These are phyloP conservation scores for Ceratocystis cacaofunesta DNA, from an alignment of 2,329 filamentous ascomycete species.

Conservation along the genomic window DNA sequence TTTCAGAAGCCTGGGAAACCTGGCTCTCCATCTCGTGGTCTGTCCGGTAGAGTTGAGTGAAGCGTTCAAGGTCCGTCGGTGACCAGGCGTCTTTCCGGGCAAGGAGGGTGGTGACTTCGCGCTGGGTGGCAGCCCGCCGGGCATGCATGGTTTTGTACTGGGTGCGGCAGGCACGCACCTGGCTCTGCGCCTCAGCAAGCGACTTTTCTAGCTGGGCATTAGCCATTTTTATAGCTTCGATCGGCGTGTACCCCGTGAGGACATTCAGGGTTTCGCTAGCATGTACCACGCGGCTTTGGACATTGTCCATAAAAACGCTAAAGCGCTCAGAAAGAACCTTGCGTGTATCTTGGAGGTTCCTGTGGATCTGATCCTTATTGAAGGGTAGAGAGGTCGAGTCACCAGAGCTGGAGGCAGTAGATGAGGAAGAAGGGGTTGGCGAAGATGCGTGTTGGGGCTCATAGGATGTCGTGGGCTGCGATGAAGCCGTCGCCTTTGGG, in stretches of 20 bases:
- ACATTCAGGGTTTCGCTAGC: slow-evolving; percentile 85
- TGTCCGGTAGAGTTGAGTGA: slow-evolving; percentile 78
- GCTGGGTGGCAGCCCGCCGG: slow-evolving; percentile 74
- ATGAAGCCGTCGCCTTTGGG: slow-evolving; percentile 14
- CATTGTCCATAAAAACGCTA: slow-evolving; percentile 66
- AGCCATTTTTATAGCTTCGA: slow-evolving; percentile 67
- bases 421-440: slow-evolving; percentile 4
- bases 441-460: background rate
- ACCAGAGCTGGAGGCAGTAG: slow-evolving; percentile 15
- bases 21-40: slow-evolving; percentile 88
- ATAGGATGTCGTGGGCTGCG: slow-evolving; percentile 8
- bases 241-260: slow-evolving; percentile 83
- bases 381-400: slow-evolving; percentile 23
- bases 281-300: slow-evolving; percentile 71
- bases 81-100: slow-evolving; percentile 91
- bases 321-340: slow-evolving; percentile 31
- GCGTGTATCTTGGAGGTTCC: slow-evolving; percentile 22
- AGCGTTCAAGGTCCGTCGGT: slow-evolving; percentile 74
- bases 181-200: slow-evolving; percentile 43
- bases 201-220: slow-evolving; percentile 53
- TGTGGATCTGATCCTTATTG: slow-evolving; percentile 24
- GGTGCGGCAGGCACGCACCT: slow-evolving; percentile 56
- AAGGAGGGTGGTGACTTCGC: slow-evolving; percentile 85
- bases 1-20: slow-evolving; percentile 56
- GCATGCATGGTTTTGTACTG: slow-evolving; percentile 72